Conservation (phyloP, 257 asterid genomes). For the Jacaranda mimosifolia region DNA sequence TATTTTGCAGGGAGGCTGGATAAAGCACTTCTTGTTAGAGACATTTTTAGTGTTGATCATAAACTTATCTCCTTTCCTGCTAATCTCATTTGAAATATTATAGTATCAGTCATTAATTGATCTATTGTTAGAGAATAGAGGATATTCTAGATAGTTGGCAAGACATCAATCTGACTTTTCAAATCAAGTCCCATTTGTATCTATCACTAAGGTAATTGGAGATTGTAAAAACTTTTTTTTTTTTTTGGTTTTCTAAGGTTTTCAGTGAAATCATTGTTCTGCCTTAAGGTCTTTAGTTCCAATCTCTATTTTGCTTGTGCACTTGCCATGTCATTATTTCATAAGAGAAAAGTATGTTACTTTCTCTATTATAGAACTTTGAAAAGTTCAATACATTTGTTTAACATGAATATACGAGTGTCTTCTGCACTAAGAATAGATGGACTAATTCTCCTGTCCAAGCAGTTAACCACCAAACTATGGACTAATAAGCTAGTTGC, state of each 20-base stretch:
- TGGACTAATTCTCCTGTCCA: background rate
- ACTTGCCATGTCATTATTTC: background rate
- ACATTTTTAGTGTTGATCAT: background rate
- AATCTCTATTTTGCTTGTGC: background rate
- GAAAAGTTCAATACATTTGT: background rate
- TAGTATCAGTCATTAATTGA: background rate
- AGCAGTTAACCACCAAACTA: background rate
- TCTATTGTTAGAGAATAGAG: background rate
- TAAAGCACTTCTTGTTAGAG: background rate
- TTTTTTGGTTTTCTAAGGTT: background rate
- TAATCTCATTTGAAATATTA: background rate
- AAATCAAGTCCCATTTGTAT: background rate
- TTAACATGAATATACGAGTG: background rate
- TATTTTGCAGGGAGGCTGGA: background rate
- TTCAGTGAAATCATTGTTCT: background rate
- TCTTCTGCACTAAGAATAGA: background rate
- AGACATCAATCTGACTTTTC: background rate
- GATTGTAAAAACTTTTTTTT: background rate
- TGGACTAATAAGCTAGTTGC: slow-evolving; percentile 1
- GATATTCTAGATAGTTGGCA: background rate
- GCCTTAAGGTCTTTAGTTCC: slow-evolving; percentile 5
- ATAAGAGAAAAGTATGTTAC: background rate
- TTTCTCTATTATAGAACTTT: background rate
- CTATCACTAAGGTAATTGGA: background rate
- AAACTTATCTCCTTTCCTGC: background rate